Conservation (phyloP, 352 stramenopile genomes). For the Globisporangium radiosum region DNA sequence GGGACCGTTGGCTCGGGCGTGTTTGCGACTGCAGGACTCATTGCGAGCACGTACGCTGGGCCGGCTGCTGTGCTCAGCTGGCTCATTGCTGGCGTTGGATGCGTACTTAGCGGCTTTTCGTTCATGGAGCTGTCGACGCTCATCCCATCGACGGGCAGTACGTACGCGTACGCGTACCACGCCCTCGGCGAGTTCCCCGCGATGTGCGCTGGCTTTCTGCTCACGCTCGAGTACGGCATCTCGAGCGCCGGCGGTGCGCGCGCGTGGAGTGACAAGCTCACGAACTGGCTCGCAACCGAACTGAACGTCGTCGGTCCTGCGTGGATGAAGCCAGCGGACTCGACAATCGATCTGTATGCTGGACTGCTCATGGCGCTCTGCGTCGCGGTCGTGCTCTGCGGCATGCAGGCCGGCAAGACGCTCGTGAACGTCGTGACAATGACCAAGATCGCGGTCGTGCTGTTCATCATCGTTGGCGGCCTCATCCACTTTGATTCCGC, state of each 20-base stretch:
- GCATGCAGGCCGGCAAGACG: conserved; percentile 84
- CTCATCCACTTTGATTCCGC: conserved; percentile 71
- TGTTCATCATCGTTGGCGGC: conserved; percentile 90
- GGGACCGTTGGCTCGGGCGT: conserved; percentile 92
- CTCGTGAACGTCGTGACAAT: conserved; percentile 89
- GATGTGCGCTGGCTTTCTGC: conserved; percentile 79
- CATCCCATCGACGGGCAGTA: conserved; percentile 87
- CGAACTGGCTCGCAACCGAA: conserved; percentile 65
- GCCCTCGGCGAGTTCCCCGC: conserved; percentile 90
- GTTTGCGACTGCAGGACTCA: conserved; percentile 81
- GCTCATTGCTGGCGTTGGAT: conserved; percentile 75
- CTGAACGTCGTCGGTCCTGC: conserved; percentile 30
- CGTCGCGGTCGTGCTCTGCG: conserved; percentile 65
- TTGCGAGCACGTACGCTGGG: conserved; percentile 58
- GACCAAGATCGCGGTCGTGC: conserved; percentile 86
- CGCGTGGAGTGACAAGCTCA: conserved; percentile 93
- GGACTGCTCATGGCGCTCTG: conserved; percentile 69
- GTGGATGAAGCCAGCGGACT: conserved; percentile 69
- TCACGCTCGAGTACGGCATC: conserved; percentile 93
- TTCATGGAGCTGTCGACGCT: conserved; percentile 89
- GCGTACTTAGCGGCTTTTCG: conserved; percentile 74
- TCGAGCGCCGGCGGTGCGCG: conserved; percentile 87
- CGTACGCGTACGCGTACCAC: conserved; percentile 93
- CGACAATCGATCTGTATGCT: conserved; percentile 59
- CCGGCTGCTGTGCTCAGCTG: conserved; percentile 82